These are phyloP conservation scores for Citrullus amarus DNA, from an alignment of 306 rosid genomes.

Conservation along the genomic window DNA sequence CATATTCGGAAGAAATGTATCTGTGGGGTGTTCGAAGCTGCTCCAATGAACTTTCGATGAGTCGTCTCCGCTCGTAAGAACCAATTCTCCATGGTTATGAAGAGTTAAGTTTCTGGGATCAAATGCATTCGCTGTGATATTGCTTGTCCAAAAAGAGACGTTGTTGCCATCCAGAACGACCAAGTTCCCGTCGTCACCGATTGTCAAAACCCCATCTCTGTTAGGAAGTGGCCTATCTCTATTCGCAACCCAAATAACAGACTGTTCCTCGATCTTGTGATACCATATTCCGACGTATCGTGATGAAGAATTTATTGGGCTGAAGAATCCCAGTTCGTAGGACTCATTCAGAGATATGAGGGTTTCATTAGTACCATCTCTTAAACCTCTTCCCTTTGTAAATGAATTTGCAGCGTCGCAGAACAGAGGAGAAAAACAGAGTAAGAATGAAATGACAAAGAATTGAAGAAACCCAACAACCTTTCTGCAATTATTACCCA, in stretches of 20 bases:
- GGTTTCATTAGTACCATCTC: conserved; percentile 15
- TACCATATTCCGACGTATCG: conserved; percentile 75
- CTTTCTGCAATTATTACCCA: conserved; percentile 11
- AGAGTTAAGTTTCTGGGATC: conserved; percentile 22
- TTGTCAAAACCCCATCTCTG: conserved; percentile 27
- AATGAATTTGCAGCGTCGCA: conserved; percentile 30
- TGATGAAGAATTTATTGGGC: conserved; percentile 13
- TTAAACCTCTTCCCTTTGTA: conserved; percentile 13
- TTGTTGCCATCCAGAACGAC: conserved; percentile 26
- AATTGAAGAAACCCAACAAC: background rate
- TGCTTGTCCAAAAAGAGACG: conserved; percentile 34
- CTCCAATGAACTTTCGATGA: conserved; percentile 22
- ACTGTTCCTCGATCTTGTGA: conserved; percentile 8
- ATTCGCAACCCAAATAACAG: conserved; percentile 63
- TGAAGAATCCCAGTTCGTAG: conserved; percentile 65
- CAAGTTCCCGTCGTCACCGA: conserved; percentile 38
- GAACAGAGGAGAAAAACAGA: conserved; percentile 8
- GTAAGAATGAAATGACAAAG: conserved; percentile 11
- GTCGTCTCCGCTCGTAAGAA: conserved; percentile 12
- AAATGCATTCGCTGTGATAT: background rate
- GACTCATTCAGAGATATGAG: conserved; percentile 20
- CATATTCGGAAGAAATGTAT: conserved; percentile 67
- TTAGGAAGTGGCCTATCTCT: conserved; percentile 37
- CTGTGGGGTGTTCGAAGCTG: conserved; percentile 52
- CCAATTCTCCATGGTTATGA: conserved; percentile 30